phyloP scores from a whole-genome alignment of 306 rosid genomes.

The Lathyrus aphaca region DNA sequence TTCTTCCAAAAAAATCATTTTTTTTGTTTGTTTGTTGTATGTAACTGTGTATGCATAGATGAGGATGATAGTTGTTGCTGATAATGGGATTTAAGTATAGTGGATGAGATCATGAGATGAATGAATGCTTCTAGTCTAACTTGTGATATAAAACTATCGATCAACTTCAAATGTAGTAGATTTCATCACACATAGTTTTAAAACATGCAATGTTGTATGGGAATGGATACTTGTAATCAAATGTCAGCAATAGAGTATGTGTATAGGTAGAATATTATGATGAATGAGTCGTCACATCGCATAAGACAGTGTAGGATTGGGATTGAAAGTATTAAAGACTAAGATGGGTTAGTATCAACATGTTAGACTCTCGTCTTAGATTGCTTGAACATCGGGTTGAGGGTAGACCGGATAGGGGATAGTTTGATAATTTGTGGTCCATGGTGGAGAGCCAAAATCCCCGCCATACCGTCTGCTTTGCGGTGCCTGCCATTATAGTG shows the following conservation, averaged over 20 bases:
- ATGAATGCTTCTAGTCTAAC: background rate
- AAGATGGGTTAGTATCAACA: background rate
- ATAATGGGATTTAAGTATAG: background rate
- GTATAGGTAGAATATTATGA: background rate
- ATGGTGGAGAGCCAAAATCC: too few species aligned
- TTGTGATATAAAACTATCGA: background rate
- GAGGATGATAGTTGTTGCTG: background rate
- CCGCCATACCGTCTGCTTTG: too few species aligned
- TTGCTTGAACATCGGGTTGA: background rate
- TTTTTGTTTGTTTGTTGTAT: background rate
- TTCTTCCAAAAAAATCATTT: background rate
- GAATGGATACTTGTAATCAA: background rate
- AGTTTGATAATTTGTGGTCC: background rate
- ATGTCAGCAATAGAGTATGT: background rate
- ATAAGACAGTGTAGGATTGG: background rate
- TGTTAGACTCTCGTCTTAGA: background rate
- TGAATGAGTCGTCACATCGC: background rate
- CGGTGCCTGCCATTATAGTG: too few species aligned
- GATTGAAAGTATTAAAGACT: background rate
- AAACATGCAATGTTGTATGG: background rate
- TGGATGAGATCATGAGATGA: background rate
- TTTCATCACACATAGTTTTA: background rate
- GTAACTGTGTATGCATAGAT: too few species aligned
- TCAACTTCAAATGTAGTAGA: background rate
- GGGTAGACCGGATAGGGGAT: background rate